Evolutionary conservation across 352 stramenopile species (phyloP).

Genomic region (Phytophthora hibernalis): DNA sequence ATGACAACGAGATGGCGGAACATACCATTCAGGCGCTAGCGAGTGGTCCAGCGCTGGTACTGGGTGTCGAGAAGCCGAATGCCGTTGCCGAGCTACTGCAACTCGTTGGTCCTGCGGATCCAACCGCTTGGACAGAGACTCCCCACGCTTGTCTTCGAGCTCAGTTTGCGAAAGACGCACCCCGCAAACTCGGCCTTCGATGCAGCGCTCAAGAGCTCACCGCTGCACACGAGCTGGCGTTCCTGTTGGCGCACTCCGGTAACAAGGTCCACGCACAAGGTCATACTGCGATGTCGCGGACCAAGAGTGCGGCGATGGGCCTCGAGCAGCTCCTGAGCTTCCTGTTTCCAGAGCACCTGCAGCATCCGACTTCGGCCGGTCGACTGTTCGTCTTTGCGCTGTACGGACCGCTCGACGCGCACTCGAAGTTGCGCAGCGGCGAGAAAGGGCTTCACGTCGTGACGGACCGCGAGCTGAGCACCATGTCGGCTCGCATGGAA

Average conservation of each 20-base stretch:
- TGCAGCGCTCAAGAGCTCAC: constrained; percentile 49
- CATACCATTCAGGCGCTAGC: constrained; percentile 37
- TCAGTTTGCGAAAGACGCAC: constrained; percentile 45
- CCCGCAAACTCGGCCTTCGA: constrained; percentile 46
- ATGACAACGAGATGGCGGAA: constrained; percentile 31
- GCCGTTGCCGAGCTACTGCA: constrained; percentile 62
- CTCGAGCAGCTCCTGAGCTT: constrained; percentile 75
- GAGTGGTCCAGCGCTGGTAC: constrained; percentile 50
- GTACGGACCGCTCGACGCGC: constrained; percentile 76
- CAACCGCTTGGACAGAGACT: constrained; percentile 37
- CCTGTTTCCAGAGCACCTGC: constrained; percentile 76
- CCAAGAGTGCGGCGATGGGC: constrained; percentile 36
- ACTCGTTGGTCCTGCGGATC: constrained; percentile 49
- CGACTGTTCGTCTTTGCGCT: constrained; percentile 83
- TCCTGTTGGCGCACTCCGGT: constrained; percentile 45
- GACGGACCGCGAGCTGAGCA: constrained; percentile 75
- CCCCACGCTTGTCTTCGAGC: constrained; percentile 40
- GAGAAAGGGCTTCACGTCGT: constrained; percentile 73
- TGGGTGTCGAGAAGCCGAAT: constrained; percentile 53
- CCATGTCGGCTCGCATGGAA: constrained; percentile 83
- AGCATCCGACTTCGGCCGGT: constrained; percentile 81
- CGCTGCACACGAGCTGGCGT: constrained; percentile 45
- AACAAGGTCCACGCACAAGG: constrained; percentile 16
- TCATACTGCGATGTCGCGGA: not conserved
- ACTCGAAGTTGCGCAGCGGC: constrained; percentile 62